Percentiles rank a stretch among this genome's conserved stretches.
These are phyloP conservation scores for Diatrype stigma DNA, from an alignment of 2,329 filamentous ascomycete species.

Conservation along the genomic window DNA sequence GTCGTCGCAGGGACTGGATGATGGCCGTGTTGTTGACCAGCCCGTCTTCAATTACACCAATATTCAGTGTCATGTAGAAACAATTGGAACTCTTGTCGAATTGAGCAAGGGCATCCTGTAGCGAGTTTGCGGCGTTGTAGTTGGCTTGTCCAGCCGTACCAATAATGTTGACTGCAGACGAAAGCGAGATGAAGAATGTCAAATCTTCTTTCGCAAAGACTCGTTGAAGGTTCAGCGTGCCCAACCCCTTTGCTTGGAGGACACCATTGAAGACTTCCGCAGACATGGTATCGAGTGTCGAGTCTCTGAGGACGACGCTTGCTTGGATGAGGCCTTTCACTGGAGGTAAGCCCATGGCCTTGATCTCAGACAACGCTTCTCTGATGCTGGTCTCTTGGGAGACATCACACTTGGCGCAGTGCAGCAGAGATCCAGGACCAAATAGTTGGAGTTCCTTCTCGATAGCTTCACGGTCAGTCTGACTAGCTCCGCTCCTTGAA, in stretches of 20 bases:
- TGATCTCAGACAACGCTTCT: background rate
- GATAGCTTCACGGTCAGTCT: background rate
- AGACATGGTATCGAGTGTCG: slow-evolving; percentile 11
- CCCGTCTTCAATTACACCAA: background rate
- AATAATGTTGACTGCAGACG: background rate
- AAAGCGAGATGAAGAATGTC: background rate
- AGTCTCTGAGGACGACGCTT: slow-evolving; percentile 11
- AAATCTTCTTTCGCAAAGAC: background rate
- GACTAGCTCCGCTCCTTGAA: background rate
- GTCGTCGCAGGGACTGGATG: background rate
- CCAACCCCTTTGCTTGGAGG: background rate
- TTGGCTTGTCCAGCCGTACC: background rate
- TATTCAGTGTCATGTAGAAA: background rate
- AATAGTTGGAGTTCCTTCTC: background rate
- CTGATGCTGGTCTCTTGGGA: background rate
- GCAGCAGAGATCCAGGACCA: background rate
- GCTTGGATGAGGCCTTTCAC: slow-evolving; percentile 13
- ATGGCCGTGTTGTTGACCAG: background rate
- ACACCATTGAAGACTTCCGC: background rate
- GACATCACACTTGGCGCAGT: background rate
- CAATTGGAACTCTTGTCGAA: background rate
- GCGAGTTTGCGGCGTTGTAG: background rate
- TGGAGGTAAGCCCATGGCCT: background rate
- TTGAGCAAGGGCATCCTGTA: background rate
- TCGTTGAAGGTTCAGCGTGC: background rate